Conservation (phyloP, 2,329 filamentous ascomycete species). For the Cryphonectria japonica region DNA sequence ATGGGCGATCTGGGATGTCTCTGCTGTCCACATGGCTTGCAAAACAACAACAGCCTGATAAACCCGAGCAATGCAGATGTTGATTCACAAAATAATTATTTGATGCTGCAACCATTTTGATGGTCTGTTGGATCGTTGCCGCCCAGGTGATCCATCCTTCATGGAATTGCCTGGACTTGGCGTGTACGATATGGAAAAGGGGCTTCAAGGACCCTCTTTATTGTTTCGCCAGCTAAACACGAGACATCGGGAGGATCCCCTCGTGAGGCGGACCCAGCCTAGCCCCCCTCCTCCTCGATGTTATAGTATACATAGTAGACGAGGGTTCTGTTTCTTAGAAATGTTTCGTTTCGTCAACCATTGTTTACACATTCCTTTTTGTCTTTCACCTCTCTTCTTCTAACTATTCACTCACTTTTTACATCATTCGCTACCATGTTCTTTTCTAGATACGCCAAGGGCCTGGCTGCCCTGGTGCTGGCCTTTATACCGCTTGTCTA, state of each 20-base stretch:
- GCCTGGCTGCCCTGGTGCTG: slow-evolving; percentile 22
- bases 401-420: neutral
- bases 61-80: neutral
- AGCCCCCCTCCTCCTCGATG: neutral
- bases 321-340: neutral
- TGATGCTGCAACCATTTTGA: neutral
- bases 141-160: neutral
- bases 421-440: slow-evolving; percentile 10
- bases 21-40: neutral
- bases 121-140: neutral
- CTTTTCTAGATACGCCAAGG: slow-evolving; percentile 10
- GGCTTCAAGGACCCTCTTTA: slow-evolving; percentile 9
- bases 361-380: neutral
- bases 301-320: neutral
- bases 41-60: neutral
- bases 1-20: neutral
- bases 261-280: neutral
- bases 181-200: neutral
- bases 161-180: neutral
- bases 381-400: neutral
- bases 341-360: neutral
- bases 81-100: neutral
- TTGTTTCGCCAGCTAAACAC: slow-evolving; percentile 6
- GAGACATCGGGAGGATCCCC: slow-evolving; percentile 1
- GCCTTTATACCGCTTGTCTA: slow-evolving; percentile 7